Conservation (phyloP, 176 grass and related monocot species). For the Eragrostis nindensis region DNA sequence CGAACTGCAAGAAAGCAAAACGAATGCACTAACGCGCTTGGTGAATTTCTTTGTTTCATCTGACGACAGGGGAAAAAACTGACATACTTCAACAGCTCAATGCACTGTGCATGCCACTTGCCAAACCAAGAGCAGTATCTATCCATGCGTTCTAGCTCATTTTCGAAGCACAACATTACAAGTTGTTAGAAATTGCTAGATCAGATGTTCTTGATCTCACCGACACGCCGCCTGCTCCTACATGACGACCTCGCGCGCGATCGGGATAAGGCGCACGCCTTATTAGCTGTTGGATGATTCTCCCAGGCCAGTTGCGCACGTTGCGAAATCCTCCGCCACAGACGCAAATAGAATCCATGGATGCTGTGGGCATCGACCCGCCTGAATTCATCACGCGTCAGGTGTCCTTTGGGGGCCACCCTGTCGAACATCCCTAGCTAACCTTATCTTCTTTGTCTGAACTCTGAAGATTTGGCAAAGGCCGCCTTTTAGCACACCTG, state of each 20-base stretch:
- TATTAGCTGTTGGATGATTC: not conserved
- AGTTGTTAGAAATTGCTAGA: conserved; percentile 16
- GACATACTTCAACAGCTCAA: not conserved
- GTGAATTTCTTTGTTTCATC: not conserved
- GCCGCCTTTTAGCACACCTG: not conserved
- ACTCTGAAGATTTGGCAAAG: too few species aligned
- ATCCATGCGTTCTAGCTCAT: not conserved
- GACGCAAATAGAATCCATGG: not conserved
- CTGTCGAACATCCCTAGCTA: not conserved
- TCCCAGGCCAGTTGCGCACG: not conserved
- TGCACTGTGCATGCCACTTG: not conserved
- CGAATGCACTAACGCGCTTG: not conserved
- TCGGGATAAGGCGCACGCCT: not conserved
- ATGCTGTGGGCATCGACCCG: conserved; percentile 8
- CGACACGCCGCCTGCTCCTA: conserved; percentile 28
- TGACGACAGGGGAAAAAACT: not conserved
- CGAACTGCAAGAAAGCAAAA: too few species aligned
- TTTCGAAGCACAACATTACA: not conserved
- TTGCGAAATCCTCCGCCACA: conserved; percentile 34
- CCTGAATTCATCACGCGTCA: conserved; percentile 1
- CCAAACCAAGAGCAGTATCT: not conserved
- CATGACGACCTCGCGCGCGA: not conserved
- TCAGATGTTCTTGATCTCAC: conserved; percentile 17
- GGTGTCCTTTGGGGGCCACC: conserved; percentile 8
- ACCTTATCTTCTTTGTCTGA: not conserved